Base-by-base conservation (phyloP, 2,329 filamentous ascomycete species). In the Fusarium sp. region DNA sequence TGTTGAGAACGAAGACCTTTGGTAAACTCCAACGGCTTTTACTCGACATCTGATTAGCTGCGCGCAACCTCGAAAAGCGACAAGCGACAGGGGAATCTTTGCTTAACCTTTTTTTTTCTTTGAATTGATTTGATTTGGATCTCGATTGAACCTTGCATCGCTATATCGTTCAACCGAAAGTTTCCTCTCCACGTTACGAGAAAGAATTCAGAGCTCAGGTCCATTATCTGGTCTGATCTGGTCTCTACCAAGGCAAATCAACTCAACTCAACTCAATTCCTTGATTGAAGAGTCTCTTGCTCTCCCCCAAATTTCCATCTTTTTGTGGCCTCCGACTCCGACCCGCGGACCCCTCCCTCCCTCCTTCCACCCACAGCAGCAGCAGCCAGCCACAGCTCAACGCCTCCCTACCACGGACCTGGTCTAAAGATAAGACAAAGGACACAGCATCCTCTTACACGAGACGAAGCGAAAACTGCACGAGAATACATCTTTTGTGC, bases 341-440 rank as follows among this genome's bases (percentile, higher is more conserved):
- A 72, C 71, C 67, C 49, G 66, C 70, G 41, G 70, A 73, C 70
- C 71, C 69, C 64, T 68, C 70, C 58, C 70, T 65, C 56, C 59
- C 52, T 68, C 57, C 54, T 48, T 63, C 67, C 48, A 42, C 70
- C 57, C 45, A 48, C 26, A 48, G 45, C 49, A 44, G 45, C 42
- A 42, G 42, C 58, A 57, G 49, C 63, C 49, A 74, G 66, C 67
- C 67, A 74, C 67, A 68, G 35, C 36, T 31, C 59, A 70, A 49
- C 55, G 71, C 67, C 64, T 58, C 55, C 41, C 54, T 38, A 39
- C 55, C 24, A 36, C 54, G 44, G 49, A 33, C 31, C 44, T 36
- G 41, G 41, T 51, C 49, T 44, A 49, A 61, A 45, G 44, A 45
- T 36, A 61, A 48, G 44, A 42, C 22, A 69, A 60, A 72, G 63